Percentiles rank a stretch among this genome's conserved stretches.
Evolutionary conservation across 345 rosid genomes (phyloP).

Genomic region (Turnera subulata): DNA sequence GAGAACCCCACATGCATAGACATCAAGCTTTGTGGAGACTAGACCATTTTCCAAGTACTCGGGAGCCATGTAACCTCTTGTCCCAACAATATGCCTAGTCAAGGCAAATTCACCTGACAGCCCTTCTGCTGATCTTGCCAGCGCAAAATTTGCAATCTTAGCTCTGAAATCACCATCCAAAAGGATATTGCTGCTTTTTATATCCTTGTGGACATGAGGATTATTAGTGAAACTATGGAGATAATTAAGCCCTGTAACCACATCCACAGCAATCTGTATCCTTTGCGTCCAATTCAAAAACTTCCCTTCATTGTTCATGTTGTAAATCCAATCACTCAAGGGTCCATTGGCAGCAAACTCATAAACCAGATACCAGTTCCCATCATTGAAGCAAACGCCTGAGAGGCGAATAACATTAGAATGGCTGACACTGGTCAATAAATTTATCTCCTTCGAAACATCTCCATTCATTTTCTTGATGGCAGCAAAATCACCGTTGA

Average conservation of each 20-base stretch:
- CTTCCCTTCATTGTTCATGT: constrained; percentile 19
- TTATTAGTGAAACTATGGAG: constrained; percentile 62
- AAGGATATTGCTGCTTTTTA: constrained; percentile 41
- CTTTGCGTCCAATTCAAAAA: constrained; percentile 55
- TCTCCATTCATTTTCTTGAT: constrained; percentile 71
- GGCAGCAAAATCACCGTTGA: constrained; percentile 66
- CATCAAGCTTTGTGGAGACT: constrained; percentile 70
- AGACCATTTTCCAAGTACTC: constrained; percentile 80
- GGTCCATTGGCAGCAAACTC: constrained; percentile 69
- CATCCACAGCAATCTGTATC: constrained; percentile 57
- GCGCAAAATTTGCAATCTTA: constrained; percentile 48
- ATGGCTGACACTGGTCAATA: constrained; percentile 63
- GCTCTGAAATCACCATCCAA: constrained; percentile 54
- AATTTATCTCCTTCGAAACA: constrained; percentile 58
- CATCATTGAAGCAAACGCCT: constrained; percentile 60
- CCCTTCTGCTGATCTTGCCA: constrained; percentile 42
- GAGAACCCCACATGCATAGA: constrained; percentile 76
- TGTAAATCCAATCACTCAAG: constrained; percentile 63
- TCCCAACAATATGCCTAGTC: constrained; percentile 84
- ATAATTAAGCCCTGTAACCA: constrained; percentile 72
- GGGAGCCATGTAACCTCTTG: constrained; percentile 78
- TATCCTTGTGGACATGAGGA: constrained; percentile 55
- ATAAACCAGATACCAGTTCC: constrained; percentile 69
- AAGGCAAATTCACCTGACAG: constrained; percentile 48
- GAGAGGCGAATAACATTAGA: constrained; percentile 65